These are phyloP conservation scores for Oryza rufipogon DNA, from an alignment of 176 grass and related monocot genomes.

Conservation along the genomic window DNA sequence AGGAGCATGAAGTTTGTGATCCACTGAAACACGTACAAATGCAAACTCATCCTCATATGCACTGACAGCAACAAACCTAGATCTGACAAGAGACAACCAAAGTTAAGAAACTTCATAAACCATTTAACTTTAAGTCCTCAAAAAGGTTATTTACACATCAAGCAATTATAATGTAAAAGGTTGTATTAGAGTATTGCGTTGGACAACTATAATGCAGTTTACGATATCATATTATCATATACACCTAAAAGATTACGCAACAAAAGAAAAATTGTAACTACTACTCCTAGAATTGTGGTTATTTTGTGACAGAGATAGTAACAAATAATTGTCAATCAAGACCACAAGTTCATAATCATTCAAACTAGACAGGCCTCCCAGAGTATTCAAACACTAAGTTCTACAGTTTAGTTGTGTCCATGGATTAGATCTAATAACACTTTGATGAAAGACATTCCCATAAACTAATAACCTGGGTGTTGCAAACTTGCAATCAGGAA, in stretches of 20 bases:
- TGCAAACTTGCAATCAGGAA: not conserved
- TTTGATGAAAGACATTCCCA: not conserved
- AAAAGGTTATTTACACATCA: conserved; percentile 1
- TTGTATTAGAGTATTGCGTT: not conserved
- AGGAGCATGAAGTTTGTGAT: conserved; percentile 38
- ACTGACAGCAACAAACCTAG: conserved; percentile 85
- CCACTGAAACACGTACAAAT: conserved; percentile 61
- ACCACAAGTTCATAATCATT: no score
- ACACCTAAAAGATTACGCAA: conserved; percentile 28
- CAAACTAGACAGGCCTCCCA: not conserved
- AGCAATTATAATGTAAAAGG: conserved; percentile 12
- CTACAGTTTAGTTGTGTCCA: conserved; percentile 21
- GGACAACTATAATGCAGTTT: not conserved
- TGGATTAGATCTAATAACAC: conserved; percentile 23
- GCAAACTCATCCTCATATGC: conserved; percentile 88
- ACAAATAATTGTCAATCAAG: no score
- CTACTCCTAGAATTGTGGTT: no score
- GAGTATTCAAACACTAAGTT: conserved; percentile 16
- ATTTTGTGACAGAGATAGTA: no score
- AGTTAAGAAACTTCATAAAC: conserved; percentile 40
- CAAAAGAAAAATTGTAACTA: not conserved
- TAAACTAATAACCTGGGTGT: conserved; percentile 10
- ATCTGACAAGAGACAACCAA: conserved; percentile 55
- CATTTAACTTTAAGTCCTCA: conserved; percentile 26
- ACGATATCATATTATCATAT: conserved; percentile 24